These are phyloP conservation scores for Diaporthe sp. DNA, from an alignment of 2,329 filamentous ascomycete genomes.

Conservation along the genomic window DNA sequence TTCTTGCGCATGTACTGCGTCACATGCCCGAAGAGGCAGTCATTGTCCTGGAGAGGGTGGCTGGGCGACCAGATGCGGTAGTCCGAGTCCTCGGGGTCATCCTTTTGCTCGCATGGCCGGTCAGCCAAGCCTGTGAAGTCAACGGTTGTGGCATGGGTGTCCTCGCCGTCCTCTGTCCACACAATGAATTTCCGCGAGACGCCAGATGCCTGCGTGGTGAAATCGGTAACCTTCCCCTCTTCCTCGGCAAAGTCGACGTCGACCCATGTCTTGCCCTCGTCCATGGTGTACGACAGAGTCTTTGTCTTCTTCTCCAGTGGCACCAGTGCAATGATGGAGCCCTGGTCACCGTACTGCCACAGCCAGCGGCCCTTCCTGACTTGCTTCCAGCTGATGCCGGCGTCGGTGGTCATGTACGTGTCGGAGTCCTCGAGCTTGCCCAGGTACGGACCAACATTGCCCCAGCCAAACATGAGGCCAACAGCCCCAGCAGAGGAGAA, in stretches of 20 bases:
- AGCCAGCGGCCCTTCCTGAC: slow-evolving; percentile 89
- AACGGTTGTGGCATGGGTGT: slow-evolving; percentile 80
- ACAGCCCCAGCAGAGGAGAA: slow-evolving; percentile 90
- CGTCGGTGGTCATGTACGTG: slow-evolving; percentile 92
- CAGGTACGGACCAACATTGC: slow-evolving; percentile 84
- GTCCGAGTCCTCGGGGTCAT: slow-evolving; percentile 66
- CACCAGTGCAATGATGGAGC: slow-evolving; percentile 90
- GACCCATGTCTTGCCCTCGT: slow-evolving; percentile 85
- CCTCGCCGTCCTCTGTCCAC: slow-evolving; percentile 76
- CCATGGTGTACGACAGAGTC: slow-evolving; percentile 77
- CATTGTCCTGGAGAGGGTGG: slow-evolving; percentile 80
- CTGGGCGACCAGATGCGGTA: slow-evolving; percentile 90
- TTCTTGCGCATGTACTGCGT: slow-evolving; percentile 93
- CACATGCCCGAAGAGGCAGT: slow-evolving; percentile 93
- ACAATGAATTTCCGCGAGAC: slow-evolving; percentile 91
- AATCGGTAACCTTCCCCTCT: slow-evolving; percentile 79
- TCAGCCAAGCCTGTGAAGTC: slow-evolving; percentile 88
- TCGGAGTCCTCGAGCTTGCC: slow-evolving; percentile 76
- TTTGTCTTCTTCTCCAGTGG: slow-evolving; percentile 75
- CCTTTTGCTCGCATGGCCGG: slow-evolving; percentile 76
- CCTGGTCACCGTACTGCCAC: slow-evolving; percentile 97
- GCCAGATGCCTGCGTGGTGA: slow-evolving; percentile 90
- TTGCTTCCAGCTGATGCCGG: slow-evolving; percentile 87
- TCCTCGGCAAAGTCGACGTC: slow-evolving; percentile 78
- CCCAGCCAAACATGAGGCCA: slow-evolving; percentile 89